A percentile compares a stretch with the other conserved stretches of the same genome.
Evolutionary conservation across 371 early-diverging fungal species (phyloP).

Genomic region (Capniomyces stellatus): DNA sequence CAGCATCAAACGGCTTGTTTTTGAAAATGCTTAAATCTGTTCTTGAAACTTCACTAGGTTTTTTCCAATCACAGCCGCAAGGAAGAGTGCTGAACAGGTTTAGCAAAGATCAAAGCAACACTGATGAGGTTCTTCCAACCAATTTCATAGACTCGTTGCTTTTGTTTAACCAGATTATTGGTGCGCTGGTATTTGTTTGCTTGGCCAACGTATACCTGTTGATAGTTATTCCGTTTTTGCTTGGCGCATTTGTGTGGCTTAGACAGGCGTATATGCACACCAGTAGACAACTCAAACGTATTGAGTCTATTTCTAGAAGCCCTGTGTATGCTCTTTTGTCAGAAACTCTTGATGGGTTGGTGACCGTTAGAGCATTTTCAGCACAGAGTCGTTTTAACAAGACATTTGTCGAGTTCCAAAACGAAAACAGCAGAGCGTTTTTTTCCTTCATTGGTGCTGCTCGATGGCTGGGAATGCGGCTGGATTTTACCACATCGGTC

Average conservation of each 20-base stretch:
- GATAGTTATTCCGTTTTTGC: constrained; percentile 22
- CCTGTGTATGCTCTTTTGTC: constrained; percentile 40
- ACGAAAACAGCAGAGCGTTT: constrained; percentile 27
- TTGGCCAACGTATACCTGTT: constrained; percentile 24
- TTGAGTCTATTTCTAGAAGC: constrained; percentile 35
- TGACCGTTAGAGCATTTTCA: constrained; percentile 26
- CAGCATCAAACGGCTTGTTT: constrained; percentile 39
- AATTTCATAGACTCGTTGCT: too few relatives aligned
- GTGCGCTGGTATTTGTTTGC: constrained; percentile 11
- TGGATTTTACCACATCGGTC: constrained; percentile 27
- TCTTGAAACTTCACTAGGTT: constrained; percentile 17
- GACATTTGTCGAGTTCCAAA: constrained; percentile 14
- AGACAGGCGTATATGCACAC: constrained; percentile 26
- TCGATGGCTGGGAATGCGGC: constrained; percentile 29
- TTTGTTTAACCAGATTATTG: background rate
- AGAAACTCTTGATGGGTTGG: constrained; percentile 33
- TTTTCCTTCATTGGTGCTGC: constrained; percentile 24
- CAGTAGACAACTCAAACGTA: constrained; percentile 44
- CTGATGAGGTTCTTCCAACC: constrained; percentile 38
- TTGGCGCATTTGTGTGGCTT: constrained; percentile 16
- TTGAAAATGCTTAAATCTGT: constrained; percentile 14
- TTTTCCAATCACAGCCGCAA: constrained; percentile 18
- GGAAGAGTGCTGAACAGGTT: constrained; percentile 22
- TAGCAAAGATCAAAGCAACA: constrained; percentile 36
- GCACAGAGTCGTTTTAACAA: constrained; percentile 16